Base-by-base conservation (phyloP, 2,329 filamentous ascomycete species). In the Trichophyton benhamiae region DNA sequence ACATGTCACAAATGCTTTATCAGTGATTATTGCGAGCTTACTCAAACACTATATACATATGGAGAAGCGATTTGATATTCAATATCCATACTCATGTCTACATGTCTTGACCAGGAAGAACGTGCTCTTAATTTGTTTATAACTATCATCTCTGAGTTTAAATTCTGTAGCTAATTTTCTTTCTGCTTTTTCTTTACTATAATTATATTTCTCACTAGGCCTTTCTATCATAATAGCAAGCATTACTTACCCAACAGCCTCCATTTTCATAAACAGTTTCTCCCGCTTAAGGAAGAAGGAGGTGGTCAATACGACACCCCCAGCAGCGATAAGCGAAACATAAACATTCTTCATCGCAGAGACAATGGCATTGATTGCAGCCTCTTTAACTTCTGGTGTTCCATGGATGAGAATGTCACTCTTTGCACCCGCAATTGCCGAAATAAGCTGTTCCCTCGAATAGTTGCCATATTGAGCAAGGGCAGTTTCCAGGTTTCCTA, bases 341-440 rank as follows among this genome's bases (percentile, higher is more conserved):
- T 73, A 75, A 7, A 68, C 67, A 60, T 67, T 67, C 46, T 65
- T 65, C 22, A 62, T 62, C 4, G 27, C 58, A 3, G 11, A 3
- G 15, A 57, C 42, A 25, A 78, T 71, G 0, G 70, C 75, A 1
- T 57, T 59, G 4, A 76, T 64, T 0, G 72, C 74, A 1, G 59
- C 60, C 2, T 52, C 63, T 30, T 69, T 63, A 22, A 72, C 15
- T 30, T 68, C 64, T 2, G 63, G 64, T n/a, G 60, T 61, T 9
- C 75, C 61, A 27, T 62, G 52, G 17, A 64, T 49, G 49, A 76
- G 72, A 33, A 76, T 46, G 3, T 60, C 59, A 38, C 72, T 74
- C 62, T 70, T 69, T 1, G 71, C 65, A 2, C 73, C 73, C 0
- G 72, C 69, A 11, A 75, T 67, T 3, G 68, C 70, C 22, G 61